Evolutionary conservation across 83 land plant species (phyloP).

Genomic region (Picea engelmannii): DNA sequence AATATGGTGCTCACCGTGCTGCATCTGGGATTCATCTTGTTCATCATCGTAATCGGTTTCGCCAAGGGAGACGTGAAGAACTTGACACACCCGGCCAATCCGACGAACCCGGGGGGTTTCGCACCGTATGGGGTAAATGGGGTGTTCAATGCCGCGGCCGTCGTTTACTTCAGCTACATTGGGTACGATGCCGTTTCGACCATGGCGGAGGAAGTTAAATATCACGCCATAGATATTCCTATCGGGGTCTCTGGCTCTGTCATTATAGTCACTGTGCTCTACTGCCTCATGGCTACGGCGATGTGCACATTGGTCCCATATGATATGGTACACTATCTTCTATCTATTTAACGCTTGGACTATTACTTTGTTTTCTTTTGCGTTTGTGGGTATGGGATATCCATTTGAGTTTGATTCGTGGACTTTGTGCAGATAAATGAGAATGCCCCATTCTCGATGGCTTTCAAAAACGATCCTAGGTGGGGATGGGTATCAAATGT

Average conservation of each 20-base stretch:
- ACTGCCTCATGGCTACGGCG: conserved; percentile 89
- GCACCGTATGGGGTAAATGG: conserved; percentile 77
- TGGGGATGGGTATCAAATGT: conserved; percentile 89
- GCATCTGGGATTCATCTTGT: conserved; percentile 72
- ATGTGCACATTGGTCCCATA: conserved; percentile 84
- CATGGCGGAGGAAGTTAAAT: conserved; percentile 86
- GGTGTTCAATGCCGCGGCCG: conserved; percentile 83
- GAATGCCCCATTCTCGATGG: conserved; percentile 81
- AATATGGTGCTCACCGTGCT: conserved; percentile 83
- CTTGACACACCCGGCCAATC: conserved; percentile 47
- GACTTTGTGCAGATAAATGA: conserved; percentile 55
- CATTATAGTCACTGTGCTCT: conserved; percentile 74
- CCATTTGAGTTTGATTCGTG: background rate
- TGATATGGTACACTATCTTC: conserved; percentile 49
- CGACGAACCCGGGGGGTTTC: conserved; percentile 62
- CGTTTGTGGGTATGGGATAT: background rate
- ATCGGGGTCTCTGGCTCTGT: conserved; percentile 94
- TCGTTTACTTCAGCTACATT: conserved; percentile 91
- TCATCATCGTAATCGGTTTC: conserved; percentile 80
- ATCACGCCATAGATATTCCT: conserved; percentile 77
- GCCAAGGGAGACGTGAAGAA: conserved; percentile 72
- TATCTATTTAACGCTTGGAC: background rate
- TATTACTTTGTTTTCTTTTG: background rate
- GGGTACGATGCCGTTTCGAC: conserved; percentile 98
- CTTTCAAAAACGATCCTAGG: conserved; percentile 56